Evolutionary conservation across 805 yeast species (phyloP).

Genomic region (Brettanomyces naardenensis): DNA sequence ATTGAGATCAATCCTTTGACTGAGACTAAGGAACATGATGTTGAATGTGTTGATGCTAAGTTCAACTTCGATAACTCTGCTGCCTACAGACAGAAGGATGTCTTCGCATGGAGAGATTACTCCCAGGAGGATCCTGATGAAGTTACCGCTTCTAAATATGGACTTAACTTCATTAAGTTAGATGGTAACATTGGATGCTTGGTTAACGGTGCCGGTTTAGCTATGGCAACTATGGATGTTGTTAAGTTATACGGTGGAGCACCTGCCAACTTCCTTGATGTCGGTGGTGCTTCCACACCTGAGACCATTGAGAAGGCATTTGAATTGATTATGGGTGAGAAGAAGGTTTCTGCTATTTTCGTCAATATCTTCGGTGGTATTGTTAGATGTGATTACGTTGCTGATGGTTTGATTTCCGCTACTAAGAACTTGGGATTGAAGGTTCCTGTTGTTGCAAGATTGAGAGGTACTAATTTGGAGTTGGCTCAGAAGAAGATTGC

Average conservation of each 20-base stretch:
- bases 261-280: conserved; percentile 98
- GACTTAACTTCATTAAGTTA: conserved; percentile 92
- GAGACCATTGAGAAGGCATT: conserved; percentile 96
- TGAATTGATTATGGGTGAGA: conserved; percentile 83
- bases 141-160: conserved; percentile 82
- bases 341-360: conserved; percentile 86
- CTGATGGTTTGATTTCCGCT: conserved; percentile 93
- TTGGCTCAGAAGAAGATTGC: conserved; percentile 80
- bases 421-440: conserved; percentile 84
- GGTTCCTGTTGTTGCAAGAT: conserved; percentile 95
- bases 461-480: conserved; percentile 95
- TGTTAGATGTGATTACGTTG: conserved; percentile 98
- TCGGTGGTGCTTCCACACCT: conserved; percentile 99
- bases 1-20: conserved; percentile 97
- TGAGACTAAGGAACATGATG: conserved; percentile 84
- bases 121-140: conserved; percentile 98
- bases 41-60: conserved; percentile 98
- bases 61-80: conserved; percentile 98
- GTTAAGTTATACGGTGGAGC: conserved; percentile 96
- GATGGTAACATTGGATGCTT: conserved; percentile 98
- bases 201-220: conserved; percentile 99
- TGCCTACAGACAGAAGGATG: conserved; percentile 87
- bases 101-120: conserved; percentile 93
- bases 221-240: conserved; percentile 99
- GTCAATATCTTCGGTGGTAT: conserved; percentile 99